A percentile compares a stretch with the other conserved stretches of the same genome.
phyloP scores from a whole-genome alignment of 78 protist species.

The Emiliania huxleyi region DNA sequence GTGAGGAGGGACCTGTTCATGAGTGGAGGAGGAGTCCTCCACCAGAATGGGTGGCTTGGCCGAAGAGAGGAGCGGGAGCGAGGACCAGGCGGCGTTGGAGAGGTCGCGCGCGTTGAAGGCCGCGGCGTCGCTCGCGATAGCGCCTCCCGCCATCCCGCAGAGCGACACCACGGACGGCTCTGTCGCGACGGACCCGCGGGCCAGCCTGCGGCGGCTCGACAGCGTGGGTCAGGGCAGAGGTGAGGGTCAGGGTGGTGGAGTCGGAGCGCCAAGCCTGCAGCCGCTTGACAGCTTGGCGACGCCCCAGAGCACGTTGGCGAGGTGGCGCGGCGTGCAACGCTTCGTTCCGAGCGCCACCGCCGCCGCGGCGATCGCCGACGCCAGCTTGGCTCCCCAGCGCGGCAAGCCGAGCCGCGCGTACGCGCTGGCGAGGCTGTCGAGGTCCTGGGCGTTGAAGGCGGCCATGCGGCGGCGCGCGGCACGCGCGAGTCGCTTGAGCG shows the following conservation, averaged over 20 bases:
- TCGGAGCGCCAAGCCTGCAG: too few species aligned
- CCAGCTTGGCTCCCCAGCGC: background rate
- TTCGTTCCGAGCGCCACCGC: background rate
- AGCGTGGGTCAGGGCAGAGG: background rate
- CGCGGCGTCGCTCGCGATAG: background rate
- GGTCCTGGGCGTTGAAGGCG: background rate
- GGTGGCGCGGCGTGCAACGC: background rate
- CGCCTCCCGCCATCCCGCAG: background rate
- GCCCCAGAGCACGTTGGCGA: background rate
- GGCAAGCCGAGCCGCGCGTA: background rate
- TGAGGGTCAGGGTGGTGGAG: too few species aligned
- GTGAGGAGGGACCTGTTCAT: too few species aligned
- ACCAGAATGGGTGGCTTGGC: too few species aligned
- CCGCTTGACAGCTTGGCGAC: background rate
- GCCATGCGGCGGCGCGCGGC: background rate
- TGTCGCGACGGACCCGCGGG: background rate
- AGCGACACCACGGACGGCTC: background rate
- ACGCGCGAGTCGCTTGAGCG: background rate
- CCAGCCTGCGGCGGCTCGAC: background rate
- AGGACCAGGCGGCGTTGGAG: constrained; percentile 26
- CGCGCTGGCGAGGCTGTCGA: constrained; percentile 7
- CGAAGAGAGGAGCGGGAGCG: background rate
- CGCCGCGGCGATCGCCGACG: background rate
- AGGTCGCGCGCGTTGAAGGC: background rate
- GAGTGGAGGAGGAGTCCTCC: too few species aligned